Evolutionary conservation across 2,329 filamentous ascomycete species (phyloP).

Genomic region (Cadophora malorum): DNA sequence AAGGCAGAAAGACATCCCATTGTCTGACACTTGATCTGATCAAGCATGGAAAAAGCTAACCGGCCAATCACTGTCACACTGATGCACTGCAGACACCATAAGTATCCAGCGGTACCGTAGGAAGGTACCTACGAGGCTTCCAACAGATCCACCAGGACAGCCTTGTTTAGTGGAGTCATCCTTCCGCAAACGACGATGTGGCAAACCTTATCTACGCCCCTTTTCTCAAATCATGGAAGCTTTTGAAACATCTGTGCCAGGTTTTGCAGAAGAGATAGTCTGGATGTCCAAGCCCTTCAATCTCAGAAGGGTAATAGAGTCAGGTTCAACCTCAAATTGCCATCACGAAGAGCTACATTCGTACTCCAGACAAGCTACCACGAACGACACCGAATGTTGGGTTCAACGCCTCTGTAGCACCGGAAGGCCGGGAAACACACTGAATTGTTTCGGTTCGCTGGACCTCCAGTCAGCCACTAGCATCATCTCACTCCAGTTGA

Average conservation of each 20-base stretch:
- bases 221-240: slow-evolving; percentile 13
- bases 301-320: neutral
- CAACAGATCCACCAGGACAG: slow-evolving; percentile 2
- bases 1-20: slow-evolving; percentile 3
- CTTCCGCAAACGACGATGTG: neutral
- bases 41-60: neutral
- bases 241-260: slow-evolving; percentile 17
- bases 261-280: neutral
- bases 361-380: neutral
- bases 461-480: slow-evolving; percentile 19
- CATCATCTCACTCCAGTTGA: slow-evolving; percentile 18
- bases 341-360: neutral
- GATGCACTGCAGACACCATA: neutral
- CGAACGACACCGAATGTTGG: neutral
- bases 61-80: neutral
- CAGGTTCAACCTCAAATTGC: neutral
- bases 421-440: slow-evolving; percentile 14
- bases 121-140: neutral
- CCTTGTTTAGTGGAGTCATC: slow-evolving; percentile 10
- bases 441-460: slow-evolving; percentile 2
- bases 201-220: slow-evolving; percentile 13
- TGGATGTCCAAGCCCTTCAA: neutral
- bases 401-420: slow-evolving; percentile 1
- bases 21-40: neutral
- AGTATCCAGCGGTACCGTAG: neutral